Evolutionary conservation across 345 rosid species (phyloP), one percentile per base, ranked within the genome.

Genomic region (Gossypium rotundifolium): DNA sequence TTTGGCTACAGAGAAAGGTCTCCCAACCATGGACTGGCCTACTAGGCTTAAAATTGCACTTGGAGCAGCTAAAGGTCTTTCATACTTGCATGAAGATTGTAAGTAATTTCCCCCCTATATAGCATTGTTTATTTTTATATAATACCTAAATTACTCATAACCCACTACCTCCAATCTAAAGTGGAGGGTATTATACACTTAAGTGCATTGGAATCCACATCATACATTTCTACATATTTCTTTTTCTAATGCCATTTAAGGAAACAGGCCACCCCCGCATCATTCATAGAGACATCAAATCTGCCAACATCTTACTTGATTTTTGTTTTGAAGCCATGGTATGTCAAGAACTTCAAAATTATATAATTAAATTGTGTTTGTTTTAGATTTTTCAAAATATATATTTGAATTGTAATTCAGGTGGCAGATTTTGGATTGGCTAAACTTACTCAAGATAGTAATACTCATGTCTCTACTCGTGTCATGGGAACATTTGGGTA

Each of bases 401-500:
- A 3, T 44, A n/a, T 33, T 18, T 67, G 53, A 66, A 76, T 22
- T 72, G 60, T 16, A 16, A 33, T 64, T 40, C 80, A 96, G 99
- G 96, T 96, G 59, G 97, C 99, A 51, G 99, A 95, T 78, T 95
- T 95, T 78, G 99, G 99, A 66, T 90, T 95, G 4, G 99, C 96
- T 12, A 95, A 91, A 83, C 63, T 91, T 27, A 51, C 90, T 77
- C 89, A 93, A 71, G 99, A 93, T 75, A 78, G 78, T 74, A 84
- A 91, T 74, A 93, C 99, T 61, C 99, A 95, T 82, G 88, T 93
- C 70, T 95, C 99, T n/a, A 95, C 97, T 12, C 82, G 99, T 4
- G 98, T 93, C 73, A 91, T 95, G 98, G 99, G 99, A 76, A 93
- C 99, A 74, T 95, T 95, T 73, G 99, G 98, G 99, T 95, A 82